Percentiles rank a stretch among this genome's conserved stretches.
Evolutionary conservation across 306 rosid species (phyloP).

Genomic region (Mimosa pudica): DNA sequence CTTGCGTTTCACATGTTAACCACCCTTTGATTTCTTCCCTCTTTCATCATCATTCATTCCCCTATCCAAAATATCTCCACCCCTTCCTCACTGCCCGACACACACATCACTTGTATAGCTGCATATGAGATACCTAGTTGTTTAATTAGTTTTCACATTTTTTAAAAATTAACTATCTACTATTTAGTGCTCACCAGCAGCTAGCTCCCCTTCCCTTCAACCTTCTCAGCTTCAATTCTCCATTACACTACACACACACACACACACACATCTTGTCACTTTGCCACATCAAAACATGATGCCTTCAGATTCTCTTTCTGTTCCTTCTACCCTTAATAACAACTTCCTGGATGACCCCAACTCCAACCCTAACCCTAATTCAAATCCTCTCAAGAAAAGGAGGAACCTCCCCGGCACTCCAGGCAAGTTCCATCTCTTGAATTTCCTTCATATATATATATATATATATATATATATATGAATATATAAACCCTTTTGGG

Average conservation of each 20-base stretch:
- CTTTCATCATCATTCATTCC: background rate
- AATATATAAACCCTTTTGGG: background rate
- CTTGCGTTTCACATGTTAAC: slow-evolving; percentile 40
- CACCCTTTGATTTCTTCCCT: slow-evolving; percentile 24
- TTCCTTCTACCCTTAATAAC: slow-evolving; percentile 32
- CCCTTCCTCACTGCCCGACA: background rate
- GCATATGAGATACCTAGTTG: background rate
- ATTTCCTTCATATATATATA: slow-evolving; percentile 2
- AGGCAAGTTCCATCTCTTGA: slow-evolving; percentile 50
- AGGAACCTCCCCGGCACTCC: slow-evolving; percentile 90
- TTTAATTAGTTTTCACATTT: background rate
- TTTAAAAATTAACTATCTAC: background rate
- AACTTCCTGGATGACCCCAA: slow-evolving; percentile 32
- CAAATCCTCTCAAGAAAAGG: slow-evolving; percentile 60
- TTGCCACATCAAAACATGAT: slow-evolving; percentile 31
- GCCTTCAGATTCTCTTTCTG: slow-evolving; percentile 41
- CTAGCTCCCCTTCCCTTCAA: background rate
- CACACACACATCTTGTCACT: background rate
- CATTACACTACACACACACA: too few relatives aligned
- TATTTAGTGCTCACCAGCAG: background rate
- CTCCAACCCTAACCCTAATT: slow-evolving; percentile 55
- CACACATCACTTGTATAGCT: background rate
- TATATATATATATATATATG: background rate
- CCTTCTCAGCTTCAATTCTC: background rate
- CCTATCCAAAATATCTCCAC: background rate